Percentiles rank a stretch among this genome's conserved stretches.
Evolutionary conservation across 495 filamentous ascomycete genomes (phyloP).

Genomic region (Apiosordaria backusii): DNA sequence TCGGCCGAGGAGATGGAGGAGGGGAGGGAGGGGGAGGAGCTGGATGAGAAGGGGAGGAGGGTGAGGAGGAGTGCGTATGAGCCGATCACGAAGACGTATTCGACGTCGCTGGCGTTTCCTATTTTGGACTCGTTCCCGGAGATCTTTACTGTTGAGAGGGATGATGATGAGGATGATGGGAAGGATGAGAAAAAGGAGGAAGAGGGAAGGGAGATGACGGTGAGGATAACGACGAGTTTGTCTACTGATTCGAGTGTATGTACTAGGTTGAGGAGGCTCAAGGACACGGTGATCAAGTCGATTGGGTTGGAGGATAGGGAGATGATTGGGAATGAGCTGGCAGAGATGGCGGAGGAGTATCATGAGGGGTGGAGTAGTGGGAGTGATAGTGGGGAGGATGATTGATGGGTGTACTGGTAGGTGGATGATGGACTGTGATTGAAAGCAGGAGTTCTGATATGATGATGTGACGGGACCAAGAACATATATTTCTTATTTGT

Average conservation of each 20-base stretch:
- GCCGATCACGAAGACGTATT: constrained; percentile 26
- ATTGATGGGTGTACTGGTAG: no score
- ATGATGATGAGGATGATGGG: neutral
- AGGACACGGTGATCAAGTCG: constrained; percentile 52
- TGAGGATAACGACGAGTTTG: constrained; percentile 62
- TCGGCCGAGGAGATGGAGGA: constrained; percentile 21
- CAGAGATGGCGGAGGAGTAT: constrained; percentile 81
- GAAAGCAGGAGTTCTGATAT: no score
- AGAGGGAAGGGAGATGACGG: constrained; percentile 10
- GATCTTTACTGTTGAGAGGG: constrained; percentile 48
- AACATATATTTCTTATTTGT: no score
- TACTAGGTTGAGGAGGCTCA: constrained; percentile 61
- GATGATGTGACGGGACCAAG: no score
- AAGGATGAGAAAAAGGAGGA: neutral
- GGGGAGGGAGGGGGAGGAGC: constrained; percentile 20
- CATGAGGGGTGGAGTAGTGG: constrained; percentile 87
- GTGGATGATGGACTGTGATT: no score
- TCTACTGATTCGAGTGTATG: constrained; percentile 71
- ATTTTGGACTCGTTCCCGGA: constrained; percentile 76
- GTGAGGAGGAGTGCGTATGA: constrained; percentile 22
- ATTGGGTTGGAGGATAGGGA: constrained; percentile 77
- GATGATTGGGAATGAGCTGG: constrained; percentile 73
- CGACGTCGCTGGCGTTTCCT: constrained; percentile 60
- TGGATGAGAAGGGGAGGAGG: constrained; percentile 13
- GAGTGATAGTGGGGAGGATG: constrained; percentile 77